A percentile compares a stretch with the other conserved stretches of the same genome.
Conservation (phyloP, 306 rosid species). For the Dalbergia cochinchinensis region DNA sequence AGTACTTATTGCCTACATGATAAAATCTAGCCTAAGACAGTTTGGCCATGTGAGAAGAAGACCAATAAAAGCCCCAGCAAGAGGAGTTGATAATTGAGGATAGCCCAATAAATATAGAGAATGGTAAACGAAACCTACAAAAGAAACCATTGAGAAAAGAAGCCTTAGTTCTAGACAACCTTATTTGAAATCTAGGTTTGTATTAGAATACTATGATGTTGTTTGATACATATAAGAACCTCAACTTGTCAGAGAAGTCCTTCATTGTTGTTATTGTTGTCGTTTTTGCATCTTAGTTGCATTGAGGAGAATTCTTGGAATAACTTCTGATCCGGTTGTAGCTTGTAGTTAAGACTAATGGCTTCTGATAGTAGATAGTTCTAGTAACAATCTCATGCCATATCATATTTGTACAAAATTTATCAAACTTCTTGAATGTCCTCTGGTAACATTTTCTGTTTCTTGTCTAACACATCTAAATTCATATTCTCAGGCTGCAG, state of each 20-base stretch:
- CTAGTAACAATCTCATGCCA: constrained; percentile 12
- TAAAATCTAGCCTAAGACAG: neutral
- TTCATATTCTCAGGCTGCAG: constrained; percentile 78
- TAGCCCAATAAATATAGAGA: constrained; percentile 16
- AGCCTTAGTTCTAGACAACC: neutral
- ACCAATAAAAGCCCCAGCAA: neutral
- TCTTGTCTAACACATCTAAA: constrained; percentile 35
- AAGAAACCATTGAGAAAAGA: constrained; percentile 1
- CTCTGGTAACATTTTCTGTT: constrained; percentile 27
- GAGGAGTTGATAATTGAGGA: neutral
- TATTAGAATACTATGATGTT: neutral
- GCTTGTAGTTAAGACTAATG: constrained; percentile 1
- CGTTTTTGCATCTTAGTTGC: constrained; percentile 21
- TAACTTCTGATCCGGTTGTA: neutral
- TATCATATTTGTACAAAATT: neutral
- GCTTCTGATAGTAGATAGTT: neutral
- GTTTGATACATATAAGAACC: neutral
- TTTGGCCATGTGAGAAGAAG: neutral
- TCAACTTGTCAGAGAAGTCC: neutral
- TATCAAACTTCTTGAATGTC: constrained; percentile 13
- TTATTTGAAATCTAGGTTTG: neutral
- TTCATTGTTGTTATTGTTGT: neutral
- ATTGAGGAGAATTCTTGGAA: constrained; percentile 16
- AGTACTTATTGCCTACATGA: neutral
- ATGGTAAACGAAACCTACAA: neutral